phyloP scores from a whole-genome alignment of 306 rosid genomes.

The Ochetophila trinervis region DNA sequence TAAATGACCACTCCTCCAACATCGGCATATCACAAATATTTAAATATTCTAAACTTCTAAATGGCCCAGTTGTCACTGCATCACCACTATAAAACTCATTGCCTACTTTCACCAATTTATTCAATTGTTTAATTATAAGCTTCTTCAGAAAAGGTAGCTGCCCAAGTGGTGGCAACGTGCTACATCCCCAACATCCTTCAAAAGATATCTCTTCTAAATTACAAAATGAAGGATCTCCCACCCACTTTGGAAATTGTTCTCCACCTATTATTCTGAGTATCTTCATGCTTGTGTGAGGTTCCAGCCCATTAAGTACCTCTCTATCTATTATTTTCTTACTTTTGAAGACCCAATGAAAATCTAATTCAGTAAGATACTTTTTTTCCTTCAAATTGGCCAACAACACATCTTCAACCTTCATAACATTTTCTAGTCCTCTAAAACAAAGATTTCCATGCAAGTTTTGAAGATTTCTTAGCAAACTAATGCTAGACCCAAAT shows the following conservation, averaged over 20 bases:
- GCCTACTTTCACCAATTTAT: too few species aligned
- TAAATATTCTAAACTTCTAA: too few species aligned
- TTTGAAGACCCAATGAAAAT: background rate
- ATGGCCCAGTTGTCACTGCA: too few species aligned
- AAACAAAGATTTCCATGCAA: constrained; percentile 7
- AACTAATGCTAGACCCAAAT: background rate
- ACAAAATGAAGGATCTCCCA: too few species aligned
- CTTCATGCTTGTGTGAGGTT: constrained; percentile 15
- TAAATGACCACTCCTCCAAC: too few species aligned
- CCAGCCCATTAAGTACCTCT: background rate
- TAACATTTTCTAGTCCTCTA: constrained; percentile 5
- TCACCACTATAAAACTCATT: too few species aligned
- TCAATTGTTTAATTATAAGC: too few species aligned
- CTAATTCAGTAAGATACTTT: background rate
- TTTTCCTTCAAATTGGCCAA: constrained; percentile 1
- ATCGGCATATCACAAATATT: too few species aligned
- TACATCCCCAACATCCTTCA: too few species aligned
- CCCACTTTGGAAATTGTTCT: constrained; percentile 6
- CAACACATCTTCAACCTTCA: background rate
- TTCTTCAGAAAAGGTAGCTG: too few species aligned
- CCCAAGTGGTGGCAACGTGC: too few species aligned
- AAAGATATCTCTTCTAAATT: background rate
- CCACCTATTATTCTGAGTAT: background rate
- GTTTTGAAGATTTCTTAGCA: background rate
- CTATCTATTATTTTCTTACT: background rate